Conservation (phyloP, 345 rosid genomes). For the Rhizophora apiculata region DNA sequence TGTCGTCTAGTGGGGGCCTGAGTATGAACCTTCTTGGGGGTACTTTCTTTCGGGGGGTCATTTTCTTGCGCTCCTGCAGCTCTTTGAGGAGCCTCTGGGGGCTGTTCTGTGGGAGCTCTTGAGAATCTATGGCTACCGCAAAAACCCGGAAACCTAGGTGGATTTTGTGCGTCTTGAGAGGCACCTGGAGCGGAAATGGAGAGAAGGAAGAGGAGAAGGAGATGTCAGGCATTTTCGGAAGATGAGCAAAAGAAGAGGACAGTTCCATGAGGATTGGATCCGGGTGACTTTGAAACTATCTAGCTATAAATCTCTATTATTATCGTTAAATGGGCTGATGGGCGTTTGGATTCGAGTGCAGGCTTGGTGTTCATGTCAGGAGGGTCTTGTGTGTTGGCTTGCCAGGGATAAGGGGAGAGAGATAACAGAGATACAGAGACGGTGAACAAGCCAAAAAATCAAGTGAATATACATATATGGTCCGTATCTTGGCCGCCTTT, state of each 20-base stretch:
- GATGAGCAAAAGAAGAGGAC: not conserved
- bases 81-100: conserved; percentile 93
- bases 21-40: conserved; percentile 76
- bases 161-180: conserved; percentile 5
- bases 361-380: not conserved
- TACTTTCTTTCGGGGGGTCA: conserved; percentile 53
- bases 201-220: not conserved
- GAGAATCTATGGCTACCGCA: conserved; percentile 58
- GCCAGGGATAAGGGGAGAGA: conserved; percentile 16
- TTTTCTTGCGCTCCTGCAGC: conserved; percentile 75
- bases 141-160: conserved; percentile 38
- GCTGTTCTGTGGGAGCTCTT: conserved; percentile 63
- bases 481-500: too few species aligned
- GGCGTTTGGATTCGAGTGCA: not conserved
- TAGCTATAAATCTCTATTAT: not conserved
- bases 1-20: conserved; percentile 85
- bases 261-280: conserved; percentile 7
- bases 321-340: not conserved
- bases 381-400: conserved; percentile 13
- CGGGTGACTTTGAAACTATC: not conserved
- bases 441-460: not conserved
- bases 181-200: not conserved
- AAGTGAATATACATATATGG: too few species aligned
- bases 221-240: not conserved
- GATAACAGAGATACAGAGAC: conserved; percentile 14